phyloP scores from a whole-genome alignment of 768 basidiomycete genomes.

The Agaricus sinodeliciosus region DNA sequence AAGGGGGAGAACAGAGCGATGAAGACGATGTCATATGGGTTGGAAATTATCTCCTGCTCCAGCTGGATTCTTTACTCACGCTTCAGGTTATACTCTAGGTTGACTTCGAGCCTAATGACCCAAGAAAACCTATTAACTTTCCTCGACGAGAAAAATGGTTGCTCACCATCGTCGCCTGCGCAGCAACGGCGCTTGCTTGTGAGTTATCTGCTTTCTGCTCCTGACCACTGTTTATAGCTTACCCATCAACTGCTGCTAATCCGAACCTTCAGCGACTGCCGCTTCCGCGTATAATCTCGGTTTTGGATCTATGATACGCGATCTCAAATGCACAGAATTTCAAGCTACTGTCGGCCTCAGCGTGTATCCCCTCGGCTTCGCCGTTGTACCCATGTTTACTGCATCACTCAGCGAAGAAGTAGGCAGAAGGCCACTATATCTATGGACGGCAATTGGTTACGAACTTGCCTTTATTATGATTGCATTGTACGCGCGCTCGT shows the following conservation, averaged over 20 bases:
- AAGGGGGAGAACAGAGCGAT: not conserved
- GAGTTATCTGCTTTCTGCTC: constrained; percentile 7
- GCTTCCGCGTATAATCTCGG: constrained; percentile 51
- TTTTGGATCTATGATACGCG: constrained; percentile 48
- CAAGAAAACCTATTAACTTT: constrained; percentile 16
- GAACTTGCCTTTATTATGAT: constrained; percentile 43
- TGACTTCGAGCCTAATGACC: constrained; percentile 11
- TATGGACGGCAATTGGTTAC: constrained; percentile 41
- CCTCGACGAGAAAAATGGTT: constrained; percentile 18
- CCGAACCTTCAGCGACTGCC: constrained; percentile 31
- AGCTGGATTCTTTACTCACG: not conserved
- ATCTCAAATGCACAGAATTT: constrained; percentile 35
- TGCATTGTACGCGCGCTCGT: constrained; percentile 28
- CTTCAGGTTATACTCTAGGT: constrained; percentile 1
- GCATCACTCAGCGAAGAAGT: constrained; percentile 69
- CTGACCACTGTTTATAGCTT: too few species aligned
- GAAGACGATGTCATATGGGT: constrained; percentile 3
- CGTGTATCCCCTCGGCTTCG: constrained; percentile 57
- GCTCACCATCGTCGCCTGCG: constrained; percentile 30
- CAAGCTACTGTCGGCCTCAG: constrained; percentile 41
- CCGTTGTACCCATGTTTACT: constrained; percentile 51
- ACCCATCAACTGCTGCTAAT: too few species aligned
- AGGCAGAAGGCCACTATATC: constrained; percentile 53
- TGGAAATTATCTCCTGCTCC: not conserved
- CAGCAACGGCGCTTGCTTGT: constrained; percentile 38